phyloP scores from a whole-genome alignment of 345 rosid genomes.

The Alliaria petiolata region DNA sequence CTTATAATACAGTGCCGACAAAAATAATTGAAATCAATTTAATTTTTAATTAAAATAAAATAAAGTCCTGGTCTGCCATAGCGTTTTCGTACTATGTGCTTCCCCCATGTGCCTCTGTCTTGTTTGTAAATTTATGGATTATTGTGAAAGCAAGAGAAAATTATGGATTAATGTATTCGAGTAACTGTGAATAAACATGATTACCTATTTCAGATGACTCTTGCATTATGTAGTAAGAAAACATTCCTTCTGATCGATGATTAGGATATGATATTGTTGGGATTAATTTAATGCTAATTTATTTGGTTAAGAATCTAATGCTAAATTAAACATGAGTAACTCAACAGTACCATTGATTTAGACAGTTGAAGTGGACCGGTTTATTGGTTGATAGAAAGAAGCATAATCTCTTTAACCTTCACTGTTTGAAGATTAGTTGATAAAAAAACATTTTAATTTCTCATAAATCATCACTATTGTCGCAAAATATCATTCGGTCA shows the following conservation, averaged over 20 bases:
- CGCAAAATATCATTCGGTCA: no score
- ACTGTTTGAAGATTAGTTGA: no score
- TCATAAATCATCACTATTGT: no score
- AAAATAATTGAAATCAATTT: not conserved
- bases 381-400: not conserved
- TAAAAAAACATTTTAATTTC: no score
- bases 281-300: not conserved
- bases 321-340: not conserved
- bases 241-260: slow-evolving; percentile 20
- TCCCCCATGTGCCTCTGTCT: slow-evolving; percentile 27
- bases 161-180: slow-evolving; percentile 2
- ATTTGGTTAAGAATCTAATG: not conserved
- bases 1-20: slow-evolving; percentile 3
- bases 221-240: slow-evolving; percentile 4
- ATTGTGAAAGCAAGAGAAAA: slow-evolving; percentile 6
- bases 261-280: not conserved
- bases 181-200: not conserved
- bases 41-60: not conserved
- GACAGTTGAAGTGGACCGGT: not conserved
- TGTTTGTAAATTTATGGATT: slow-evolving; percentile 5
- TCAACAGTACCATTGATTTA: not conserved
- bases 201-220: not conserved
- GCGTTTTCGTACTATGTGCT: slow-evolving; percentile 2
- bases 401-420: not conserved
- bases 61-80: slow-evolving; percentile 29